A percentile compares a stretch with the other conserved stretches of the same genome.
These are phyloP conservation scores for Trichothecium roseum DNA, from an alignment of 2,329 filamentous ascomycete genomes.

Conservation along the genomic window DNA sequence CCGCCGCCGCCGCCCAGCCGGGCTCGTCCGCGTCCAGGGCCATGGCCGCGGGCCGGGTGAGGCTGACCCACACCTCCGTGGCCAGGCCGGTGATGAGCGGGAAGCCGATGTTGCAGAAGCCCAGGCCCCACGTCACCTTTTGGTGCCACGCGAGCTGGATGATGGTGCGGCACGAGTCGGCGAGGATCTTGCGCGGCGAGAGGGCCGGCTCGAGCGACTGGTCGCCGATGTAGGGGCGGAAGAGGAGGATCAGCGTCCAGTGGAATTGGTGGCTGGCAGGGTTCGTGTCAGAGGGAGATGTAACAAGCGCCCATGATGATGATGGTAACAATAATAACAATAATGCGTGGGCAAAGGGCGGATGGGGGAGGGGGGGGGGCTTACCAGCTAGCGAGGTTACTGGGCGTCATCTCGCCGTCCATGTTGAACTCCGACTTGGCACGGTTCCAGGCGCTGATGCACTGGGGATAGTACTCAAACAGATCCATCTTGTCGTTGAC, in stretches of 20 bases:
- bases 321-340: no score
- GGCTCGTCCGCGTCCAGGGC: background rate
- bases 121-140: constrained; percentile 2
- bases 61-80: background rate
- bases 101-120: constrained; percentile 1
- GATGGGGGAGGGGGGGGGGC: no score
- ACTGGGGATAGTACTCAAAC: constrained; percentile 1
- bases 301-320: no score
- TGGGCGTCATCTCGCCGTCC: background rate
- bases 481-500: background rate
- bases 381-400: constrained; percentile 1
- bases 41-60: background rate
- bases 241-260: constrained; percentile 1
- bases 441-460: background rate
- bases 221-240: constrained; percentile 3
- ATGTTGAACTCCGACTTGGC: background rate
- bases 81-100: background rate
- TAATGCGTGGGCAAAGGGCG: no score
- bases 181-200: constrained; percentile 1
- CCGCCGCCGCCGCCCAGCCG: background rate
- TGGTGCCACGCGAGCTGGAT: constrained; percentile 2
- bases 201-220: background rate
- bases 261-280: background rate
- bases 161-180: background rate
- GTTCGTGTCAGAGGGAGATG: background rate